phyloP scores from a whole-genome alignment of 192 early-diverging fungal species.

The Phlyctochytrium arcticum region DNA sequence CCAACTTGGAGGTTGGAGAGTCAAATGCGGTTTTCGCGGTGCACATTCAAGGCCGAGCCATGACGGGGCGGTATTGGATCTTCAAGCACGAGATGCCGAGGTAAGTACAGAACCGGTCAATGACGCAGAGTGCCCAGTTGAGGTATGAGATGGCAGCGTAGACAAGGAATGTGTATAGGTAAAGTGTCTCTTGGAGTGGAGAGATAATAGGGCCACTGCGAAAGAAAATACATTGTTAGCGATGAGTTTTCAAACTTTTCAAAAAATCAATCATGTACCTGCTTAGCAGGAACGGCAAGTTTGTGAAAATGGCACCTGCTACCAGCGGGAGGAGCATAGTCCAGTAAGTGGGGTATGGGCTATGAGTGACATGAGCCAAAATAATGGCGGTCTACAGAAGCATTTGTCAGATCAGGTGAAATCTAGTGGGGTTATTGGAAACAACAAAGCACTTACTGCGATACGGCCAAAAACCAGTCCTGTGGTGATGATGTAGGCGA shows the following conservation, averaged over 20 bases:
- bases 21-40: too few species aligned
- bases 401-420: background rate
- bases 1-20: too few species aligned
- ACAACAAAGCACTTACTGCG: constrained; percentile 7
- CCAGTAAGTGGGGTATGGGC: constrained; percentile 77
- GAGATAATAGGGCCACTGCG: constrained; percentile 63
- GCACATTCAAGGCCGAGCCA: constrained; percentile 8
- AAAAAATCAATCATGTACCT: constrained; percentile 46
- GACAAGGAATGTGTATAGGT: constrained; percentile 63
- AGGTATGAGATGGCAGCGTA: constrained; percentile 75
- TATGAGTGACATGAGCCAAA: constrained; percentile 82
- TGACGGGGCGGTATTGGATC: constrained; percentile 49
- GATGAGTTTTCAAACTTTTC: background rate
- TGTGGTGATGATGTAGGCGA: constrained; percentile 20
- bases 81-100: constrained; percentile 82
- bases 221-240: background rate
- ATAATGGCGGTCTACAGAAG: constrained; percentile 70
- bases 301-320: constrained; percentile 64
- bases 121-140: constrained; percentile 82
- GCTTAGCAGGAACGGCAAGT: constrained; percentile 50
- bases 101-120: constrained; percentile 81
- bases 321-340: constrained; percentile 71
- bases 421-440: background rate
- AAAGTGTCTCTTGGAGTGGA: constrained; percentile 62
- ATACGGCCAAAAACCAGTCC: constrained; percentile 29